Base-by-base conservation (phyloP, 352 stramenopile species). In the Blastocystis sp. region DNA sequence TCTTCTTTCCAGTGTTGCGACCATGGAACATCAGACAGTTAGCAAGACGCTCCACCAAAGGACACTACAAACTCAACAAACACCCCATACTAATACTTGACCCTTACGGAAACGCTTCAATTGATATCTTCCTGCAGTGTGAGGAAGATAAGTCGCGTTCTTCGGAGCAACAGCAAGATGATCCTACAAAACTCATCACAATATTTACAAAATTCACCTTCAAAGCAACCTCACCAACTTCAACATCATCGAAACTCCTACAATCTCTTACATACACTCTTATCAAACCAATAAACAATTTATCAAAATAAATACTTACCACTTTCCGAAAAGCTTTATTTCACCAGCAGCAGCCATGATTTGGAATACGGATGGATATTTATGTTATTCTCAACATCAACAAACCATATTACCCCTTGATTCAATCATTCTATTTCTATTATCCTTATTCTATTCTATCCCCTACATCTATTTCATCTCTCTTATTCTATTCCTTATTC, bases 61-160 rank as follows among this genome's bases (percentile, higher is more conserved):
- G 97, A 94, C 97, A 99, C 92, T 97, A 95, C 60, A n/a, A 35
- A 48, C 33, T 70, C 60, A 90, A 81, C 44, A 90, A 58, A 22
- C 44, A 69, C 35, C 9, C 13, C 27, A 89, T 91, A 24, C 13
- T 82, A 35, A 75, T 42, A 90, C 87, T 78, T 92, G 84, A 78
- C 97, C 97, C 95, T 99, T 99, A 91, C 96, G 96, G 93, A 99
- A 99, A 87, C 96, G 94, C 94, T 99, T 99, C 93, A 98, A 98
- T 94, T 99, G 97, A 94, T 99, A 99, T 90, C 96, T 96, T 91
- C 98, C 96, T 62, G 96, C 97, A 91, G 97, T 99, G 96, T 99
- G 97, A 77, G 97, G 96, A 91, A 99, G 91, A 95, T 98, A 99
- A 81, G 96, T 98, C 77, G 96, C 96, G 91, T 98, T 94, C 92